Base-by-base conservation (phyloP, 257 asterid genomes). In the Dorcoceras hygrometricum region DNA sequence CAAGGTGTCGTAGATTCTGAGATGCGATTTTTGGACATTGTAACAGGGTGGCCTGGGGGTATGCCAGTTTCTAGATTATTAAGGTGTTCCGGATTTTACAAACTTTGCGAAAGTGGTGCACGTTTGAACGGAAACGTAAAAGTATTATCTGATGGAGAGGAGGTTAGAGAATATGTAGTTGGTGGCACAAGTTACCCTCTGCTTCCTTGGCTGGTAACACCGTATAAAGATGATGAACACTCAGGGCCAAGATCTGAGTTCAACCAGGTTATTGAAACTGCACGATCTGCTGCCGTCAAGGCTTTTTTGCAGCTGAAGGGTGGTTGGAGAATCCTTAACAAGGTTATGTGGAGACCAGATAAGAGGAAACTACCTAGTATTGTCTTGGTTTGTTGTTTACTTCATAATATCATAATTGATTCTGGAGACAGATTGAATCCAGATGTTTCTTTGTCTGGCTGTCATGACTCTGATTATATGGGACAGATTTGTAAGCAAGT, bases 321-420 rank as follows among this genome's bases (percentile, higher is more conserved):
- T 8, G 87, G 95, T 36, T 90, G 97, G 97, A 88, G 97, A 81
- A 94, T 90, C 59, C 92, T 94, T 16, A 88, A 84, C 77, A 94
- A 94, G 88, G 99, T 94, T 23, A 90, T 94, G 97, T 88, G 99
- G 97, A 75, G 97, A 62, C 99, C 99, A 0, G 97, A 94, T 76
- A 86, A 87, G 73, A 67, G 82, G 82, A 94, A 94, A 67, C 84
- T 94, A 4, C 97, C 97, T 5, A 94, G 97, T 71, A 90, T 88
- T 31, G 81, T 94, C 73, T 68, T 94, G 61, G 95, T 94, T 1
- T 94, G 99, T 77, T 94, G 96, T 79, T 80, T 94, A 36, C 96
- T 94, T 74, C 96, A 88, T 71, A 94, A 94, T 68, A 88, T 94
- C 27, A 80, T 90, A 57, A 85, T 90, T 24, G 96, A 94, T 55